These are phyloP conservation scores for Pelargonium cotyledonis DNA, from an alignment of 441 rosid species.

Conservation along the genomic window DNA sequence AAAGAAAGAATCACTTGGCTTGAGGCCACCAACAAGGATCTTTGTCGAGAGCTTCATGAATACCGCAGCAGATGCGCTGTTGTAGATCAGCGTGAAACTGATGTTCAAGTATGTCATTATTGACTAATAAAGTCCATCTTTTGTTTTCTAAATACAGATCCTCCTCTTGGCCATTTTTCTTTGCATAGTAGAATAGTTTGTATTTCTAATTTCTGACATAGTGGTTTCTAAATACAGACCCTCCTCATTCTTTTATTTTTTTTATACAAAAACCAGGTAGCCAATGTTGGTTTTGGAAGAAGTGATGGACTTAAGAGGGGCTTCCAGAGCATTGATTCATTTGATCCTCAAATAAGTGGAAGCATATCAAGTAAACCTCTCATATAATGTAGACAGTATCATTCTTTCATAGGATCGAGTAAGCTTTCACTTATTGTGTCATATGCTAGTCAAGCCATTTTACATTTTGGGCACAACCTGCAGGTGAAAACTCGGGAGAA, in stretches of 20 bases:
- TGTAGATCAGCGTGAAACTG: conserved; percentile 36
- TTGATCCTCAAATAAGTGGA: conserved; percentile 53
- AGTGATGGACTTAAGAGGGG: conserved; percentile 56
- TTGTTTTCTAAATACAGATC: neutral
- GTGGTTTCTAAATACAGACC: too few relatives aligned
- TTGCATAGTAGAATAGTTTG: neutral
- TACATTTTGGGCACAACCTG: neutral
- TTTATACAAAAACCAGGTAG: conserved; percentile 34
- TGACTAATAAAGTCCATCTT: conserved; percentile 6
- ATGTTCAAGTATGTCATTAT: conserved; percentile 34
- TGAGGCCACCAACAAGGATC: conserved; percentile 51
- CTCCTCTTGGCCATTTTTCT: conserved; percentile 4
- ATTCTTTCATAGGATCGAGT: neutral
- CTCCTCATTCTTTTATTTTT: neutral
- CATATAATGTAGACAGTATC: neutral
- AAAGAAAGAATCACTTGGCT: conserved; percentile 51
- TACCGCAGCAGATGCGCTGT: conserved; percentile 43
- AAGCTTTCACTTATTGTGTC: conserved; percentile 4
- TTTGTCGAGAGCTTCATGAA: conserved; percentile 53
- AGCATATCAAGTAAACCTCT: conserved; percentile 35
- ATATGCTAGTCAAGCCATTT: neutral
- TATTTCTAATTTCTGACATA: neutral
- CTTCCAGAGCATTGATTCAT: conserved; percentile 50
- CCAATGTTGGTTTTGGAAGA: conserved; percentile 27
- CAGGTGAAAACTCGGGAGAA: conserved; percentile 43